Percentiles rank a stretch among this genome's conserved stretches.
phyloP scores from a whole-genome alignment of 331 rosid genomes.

The Arachis monticola region DNA sequence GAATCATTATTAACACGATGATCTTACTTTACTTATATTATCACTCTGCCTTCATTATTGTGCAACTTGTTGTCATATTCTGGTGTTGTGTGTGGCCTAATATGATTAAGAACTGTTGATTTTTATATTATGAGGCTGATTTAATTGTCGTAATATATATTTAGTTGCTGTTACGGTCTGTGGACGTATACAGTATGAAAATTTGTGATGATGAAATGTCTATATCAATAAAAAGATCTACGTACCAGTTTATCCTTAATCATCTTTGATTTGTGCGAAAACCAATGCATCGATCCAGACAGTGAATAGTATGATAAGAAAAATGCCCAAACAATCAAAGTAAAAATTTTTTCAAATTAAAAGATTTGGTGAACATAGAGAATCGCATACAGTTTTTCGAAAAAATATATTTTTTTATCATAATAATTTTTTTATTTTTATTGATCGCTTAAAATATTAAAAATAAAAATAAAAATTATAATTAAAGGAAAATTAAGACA shows the following conservation, averaged over 20 bases:
- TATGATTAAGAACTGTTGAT: background rate
- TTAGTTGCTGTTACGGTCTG: background rate
- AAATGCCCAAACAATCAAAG: constrained; percentile 6
- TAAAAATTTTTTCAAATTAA: no score
- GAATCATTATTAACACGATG: background rate
- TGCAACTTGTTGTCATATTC: constrained; percentile 13
- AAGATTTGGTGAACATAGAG: constrained; percentile 8
- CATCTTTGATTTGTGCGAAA: constrained; percentile 13
- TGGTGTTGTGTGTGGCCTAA: background rate
- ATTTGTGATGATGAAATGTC: constrained; percentile 1
- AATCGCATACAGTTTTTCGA: background rate
- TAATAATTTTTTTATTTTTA: no score
- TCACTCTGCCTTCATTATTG: background rate
- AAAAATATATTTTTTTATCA: no score
- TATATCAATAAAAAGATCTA: constrained; percentile 25
- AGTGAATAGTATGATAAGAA: background rate
- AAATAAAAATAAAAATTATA: no score
- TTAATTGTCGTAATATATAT: background rate
- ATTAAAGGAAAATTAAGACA: no score
- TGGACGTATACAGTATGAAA: constrained; percentile 21
- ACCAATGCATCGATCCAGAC: constrained; percentile 31
- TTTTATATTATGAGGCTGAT: background rate
- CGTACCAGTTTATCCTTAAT: background rate
- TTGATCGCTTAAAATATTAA: no score
- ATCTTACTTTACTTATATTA: background rate